These are phyloP conservation scores for Pisolithus tinctorius DNA, from an alignment of 768 basidiomycete species.

Conservation along the genomic window DNA sequence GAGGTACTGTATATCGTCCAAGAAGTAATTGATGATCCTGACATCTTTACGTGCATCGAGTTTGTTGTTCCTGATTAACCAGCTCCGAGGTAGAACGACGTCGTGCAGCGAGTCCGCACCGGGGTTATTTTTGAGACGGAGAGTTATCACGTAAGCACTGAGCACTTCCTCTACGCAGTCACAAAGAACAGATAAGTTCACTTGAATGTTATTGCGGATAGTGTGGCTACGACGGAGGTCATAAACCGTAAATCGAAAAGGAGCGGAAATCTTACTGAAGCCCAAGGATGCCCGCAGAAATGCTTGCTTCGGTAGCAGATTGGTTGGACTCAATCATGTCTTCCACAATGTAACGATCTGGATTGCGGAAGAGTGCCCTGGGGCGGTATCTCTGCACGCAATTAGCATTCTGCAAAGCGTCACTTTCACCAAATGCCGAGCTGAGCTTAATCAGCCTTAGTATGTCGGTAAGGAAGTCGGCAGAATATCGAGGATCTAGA, in stretches of 20 bases:
- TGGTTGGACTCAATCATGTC: constrained; percentile 27
- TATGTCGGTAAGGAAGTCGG: constrained; percentile 34
- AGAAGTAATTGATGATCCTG: constrained; percentile 5
- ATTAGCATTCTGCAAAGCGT: constrained; percentile 29
- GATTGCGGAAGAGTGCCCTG: constrained; percentile 4
- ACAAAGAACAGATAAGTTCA: constrained; percentile 46
- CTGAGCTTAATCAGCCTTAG: constrained; percentile 32
- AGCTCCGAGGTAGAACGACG: constrained; percentile 48
- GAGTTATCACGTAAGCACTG: constrained; percentile 32
- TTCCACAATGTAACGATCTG: constrained; percentile 21
- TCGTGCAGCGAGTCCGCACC: constrained; percentile 29
- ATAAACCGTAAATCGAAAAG: not conserved
- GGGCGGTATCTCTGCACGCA: constrained; percentile 17
- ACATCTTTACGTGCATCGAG: constrained; percentile 10
- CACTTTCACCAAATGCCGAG: constrained; percentile 31
- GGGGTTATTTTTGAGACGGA: constrained; percentile 12
- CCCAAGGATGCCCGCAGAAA: constrained; percentile 33
- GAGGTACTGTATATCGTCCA: constrained; percentile 16
- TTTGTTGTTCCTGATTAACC: constrained; percentile 30
- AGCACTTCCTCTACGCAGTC: constrained; percentile 45
- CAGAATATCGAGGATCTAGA: constrained; percentile 12
- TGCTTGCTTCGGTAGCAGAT: constrained; percentile 18
- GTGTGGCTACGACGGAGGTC: constrained; percentile 33
- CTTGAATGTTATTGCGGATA: constrained; percentile 27
- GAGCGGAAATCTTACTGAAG: constrained; percentile 29